Evolutionary conservation across 768 basidiomycete species (phyloP).

Genomic region (Trametes villosa): DNA sequence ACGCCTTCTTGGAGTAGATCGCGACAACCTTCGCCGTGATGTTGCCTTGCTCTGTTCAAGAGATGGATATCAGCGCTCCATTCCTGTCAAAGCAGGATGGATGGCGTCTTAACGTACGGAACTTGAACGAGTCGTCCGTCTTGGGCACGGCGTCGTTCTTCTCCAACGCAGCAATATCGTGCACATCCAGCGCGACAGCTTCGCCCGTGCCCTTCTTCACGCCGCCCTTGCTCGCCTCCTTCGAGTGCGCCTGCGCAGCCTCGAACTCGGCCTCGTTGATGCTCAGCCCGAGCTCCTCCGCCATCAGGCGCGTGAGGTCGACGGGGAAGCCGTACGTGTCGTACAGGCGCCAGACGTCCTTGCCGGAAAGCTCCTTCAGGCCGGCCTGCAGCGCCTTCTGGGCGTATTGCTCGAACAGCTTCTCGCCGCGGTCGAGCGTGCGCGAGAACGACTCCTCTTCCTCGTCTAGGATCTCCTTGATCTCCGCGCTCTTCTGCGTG

Average conservation of each 20-base stretch:
- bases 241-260: constrained; percentile 83
- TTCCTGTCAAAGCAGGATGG: neutral
- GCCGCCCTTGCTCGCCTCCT: constrained; percentile 88
- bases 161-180: constrained; percentile 88
- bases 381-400: constrained; percentile 64
- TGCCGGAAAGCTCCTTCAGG: constrained; percentile 73
- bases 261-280: constrained; percentile 92
- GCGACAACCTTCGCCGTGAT: constrained; percentile 76
- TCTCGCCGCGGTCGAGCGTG: constrained; percentile 97
- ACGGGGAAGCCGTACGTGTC: constrained; percentile 99
- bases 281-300: constrained; percentile 83
- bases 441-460: constrained; percentile 97
- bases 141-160: constrained; percentile 77
- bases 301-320: constrained; percentile 96
- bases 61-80: neutral
- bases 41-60: constrained; percentile 69
- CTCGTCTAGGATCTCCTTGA: constrained; percentile 95
- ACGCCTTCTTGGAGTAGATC: constrained; percentile 82
- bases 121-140: constrained; percentile 93
- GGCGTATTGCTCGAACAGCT: constrained; percentile 90
- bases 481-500: constrained; percentile 75
- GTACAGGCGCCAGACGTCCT: constrained; percentile 96
- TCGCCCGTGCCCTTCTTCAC: constrained; percentile 70
- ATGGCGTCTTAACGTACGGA: constrained; percentile 58
- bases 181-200: constrained; percentile 91